A percentile compares a stretch with the other conserved stretches of the same genome.
Evolutionary conservation across 306 rosid genomes (phyloP).

Genomic region (Macrotyloma uniflorum): DNA sequence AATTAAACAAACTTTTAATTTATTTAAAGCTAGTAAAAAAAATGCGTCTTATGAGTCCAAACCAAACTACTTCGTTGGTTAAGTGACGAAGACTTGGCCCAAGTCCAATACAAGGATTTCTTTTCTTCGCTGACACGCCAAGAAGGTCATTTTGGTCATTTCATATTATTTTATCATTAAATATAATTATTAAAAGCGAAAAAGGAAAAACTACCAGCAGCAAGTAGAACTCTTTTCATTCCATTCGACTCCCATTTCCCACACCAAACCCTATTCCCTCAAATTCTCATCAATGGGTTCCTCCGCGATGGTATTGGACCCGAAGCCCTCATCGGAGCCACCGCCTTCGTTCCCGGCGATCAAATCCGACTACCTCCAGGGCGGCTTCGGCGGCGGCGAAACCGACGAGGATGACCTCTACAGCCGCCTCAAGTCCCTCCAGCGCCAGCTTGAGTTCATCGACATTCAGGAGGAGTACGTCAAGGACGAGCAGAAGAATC

Average conservation of each 20-base stretch:
- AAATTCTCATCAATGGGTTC: slow-evolving; percentile 61
- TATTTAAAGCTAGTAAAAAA: too few species aligned
- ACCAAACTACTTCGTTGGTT: too few species aligned
- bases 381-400: slow-evolving; percentile 25
- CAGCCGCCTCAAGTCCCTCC: slow-evolving; percentile 73
- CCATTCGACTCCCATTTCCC: not conserved
- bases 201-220: not conserved
- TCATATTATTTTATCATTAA: not conserved
- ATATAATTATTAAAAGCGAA: not conserved
- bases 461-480: slow-evolving; percentile 96
- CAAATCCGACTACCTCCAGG: slow-evolving; percentile 58
- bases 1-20: too few species aligned
- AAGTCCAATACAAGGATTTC: not conserved
- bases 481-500: slow-evolving; percentile 92
- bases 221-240: not conserved
- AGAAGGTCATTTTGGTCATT: not conserved
- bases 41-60: too few species aligned
- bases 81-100: not conserved
- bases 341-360: slow-evolving; percentile 63
- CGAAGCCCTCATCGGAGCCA: slow-evolving; percentile 68
- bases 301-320: slow-evolving; percentile 73
- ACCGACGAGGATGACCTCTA: slow-evolving; percentile 85
- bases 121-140: not conserved
- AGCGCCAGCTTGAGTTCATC: slow-evolving; percentile 85
- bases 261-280: slow-evolving; percentile 36